Evolutionary conservation across 345 rosid genomes (phyloP).

Genomic region (Salix brachista): DNA sequence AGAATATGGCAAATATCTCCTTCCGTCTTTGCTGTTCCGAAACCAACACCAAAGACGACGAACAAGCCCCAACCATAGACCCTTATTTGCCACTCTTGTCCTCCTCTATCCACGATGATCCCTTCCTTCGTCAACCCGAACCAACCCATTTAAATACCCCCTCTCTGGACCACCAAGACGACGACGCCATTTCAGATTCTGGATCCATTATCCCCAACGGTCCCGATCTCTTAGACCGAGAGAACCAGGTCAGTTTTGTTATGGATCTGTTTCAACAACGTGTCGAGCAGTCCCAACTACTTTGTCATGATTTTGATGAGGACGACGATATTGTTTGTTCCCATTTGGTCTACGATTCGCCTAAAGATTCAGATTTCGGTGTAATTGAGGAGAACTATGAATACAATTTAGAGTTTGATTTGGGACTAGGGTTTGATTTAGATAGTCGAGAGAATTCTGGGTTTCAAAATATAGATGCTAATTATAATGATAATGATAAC

Average conservation of each 20-base stretch:
- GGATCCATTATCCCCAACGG: constrained; percentile 28
- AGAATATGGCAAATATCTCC: constrained; percentile 40
- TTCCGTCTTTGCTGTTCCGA: constrained; percentile 32
- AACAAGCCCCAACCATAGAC: constrained; percentile 25
- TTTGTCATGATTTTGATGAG: neutral
- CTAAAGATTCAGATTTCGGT: constrained; percentile 37
- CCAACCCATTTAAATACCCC: neutral
- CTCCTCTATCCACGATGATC: constrained; percentile 12
- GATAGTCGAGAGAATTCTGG: constrained; percentile 31
- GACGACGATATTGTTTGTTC: neutral
- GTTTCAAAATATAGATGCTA: constrained; percentile 24
- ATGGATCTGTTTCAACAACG: constrained; percentile 92
- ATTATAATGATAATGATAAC: constrained; percentile 24
- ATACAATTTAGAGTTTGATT: constrained; percentile 35
- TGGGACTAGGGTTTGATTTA: constrained; percentile 47
- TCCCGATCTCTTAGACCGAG: constrained; percentile 49
- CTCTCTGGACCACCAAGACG: neutral
- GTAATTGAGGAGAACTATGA: constrained; percentile 37
- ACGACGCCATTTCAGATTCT: constrained; percentile 29
- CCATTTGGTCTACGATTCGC: constrained; percentile 34
- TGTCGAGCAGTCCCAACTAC: constrained; percentile 72
- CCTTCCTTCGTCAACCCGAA: neutral
- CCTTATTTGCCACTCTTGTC: constrained; percentile 30
- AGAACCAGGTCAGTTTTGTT: constrained; percentile 67
- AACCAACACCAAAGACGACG: constrained; percentile 19